phyloP scores from a whole-genome alignment of 2,329 filamentous ascomycete species.

The Fusarium lyarnte region DNA sequence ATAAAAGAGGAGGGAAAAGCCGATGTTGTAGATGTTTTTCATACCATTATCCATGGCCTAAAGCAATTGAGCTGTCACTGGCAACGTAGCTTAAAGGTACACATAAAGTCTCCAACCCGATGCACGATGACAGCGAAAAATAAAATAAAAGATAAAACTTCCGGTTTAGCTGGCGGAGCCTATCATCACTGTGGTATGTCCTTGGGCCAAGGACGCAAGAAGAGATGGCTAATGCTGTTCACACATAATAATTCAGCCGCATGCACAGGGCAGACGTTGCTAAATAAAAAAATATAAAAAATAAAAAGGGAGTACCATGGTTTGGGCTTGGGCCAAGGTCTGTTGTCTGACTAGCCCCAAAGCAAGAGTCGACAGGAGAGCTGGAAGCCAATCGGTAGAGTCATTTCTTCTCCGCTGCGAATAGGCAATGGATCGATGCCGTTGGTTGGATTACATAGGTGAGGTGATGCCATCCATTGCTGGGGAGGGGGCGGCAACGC shows the following conservation, averaged over 20 bases:
- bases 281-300: background rate
- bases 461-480: conserved; percentile 35
- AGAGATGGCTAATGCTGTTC: conserved; percentile 21
- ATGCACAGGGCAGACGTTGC: conserved; percentile 24
- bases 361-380: conserved; percentile 16
- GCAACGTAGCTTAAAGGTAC: background rate
- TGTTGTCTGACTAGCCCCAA: conserved; percentile 24
- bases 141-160: background rate
- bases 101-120: background rate
- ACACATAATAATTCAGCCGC: conserved; percentile 30
- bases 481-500: conserved; percentile 27
- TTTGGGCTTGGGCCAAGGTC: conserved; percentile 20
- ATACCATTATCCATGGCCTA: background rate
- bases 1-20: background rate
- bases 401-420: conserved; percentile 8
- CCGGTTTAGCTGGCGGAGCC: background rate
- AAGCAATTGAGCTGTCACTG: background rate
- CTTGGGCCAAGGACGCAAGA: conserved; percentile 15
- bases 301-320: conserved; percentile 23
- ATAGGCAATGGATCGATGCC: background rate
- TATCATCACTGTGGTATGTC: conserved; percentile 16
- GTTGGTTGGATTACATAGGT: conserved; percentile 16
- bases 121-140: background rate
- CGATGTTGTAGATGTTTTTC: background rate
- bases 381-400: conserved; percentile 21